Base-by-base conservation (phyloP, 2,329 filamentous ascomycete genomes). In the Chalara sp. region DNA sequence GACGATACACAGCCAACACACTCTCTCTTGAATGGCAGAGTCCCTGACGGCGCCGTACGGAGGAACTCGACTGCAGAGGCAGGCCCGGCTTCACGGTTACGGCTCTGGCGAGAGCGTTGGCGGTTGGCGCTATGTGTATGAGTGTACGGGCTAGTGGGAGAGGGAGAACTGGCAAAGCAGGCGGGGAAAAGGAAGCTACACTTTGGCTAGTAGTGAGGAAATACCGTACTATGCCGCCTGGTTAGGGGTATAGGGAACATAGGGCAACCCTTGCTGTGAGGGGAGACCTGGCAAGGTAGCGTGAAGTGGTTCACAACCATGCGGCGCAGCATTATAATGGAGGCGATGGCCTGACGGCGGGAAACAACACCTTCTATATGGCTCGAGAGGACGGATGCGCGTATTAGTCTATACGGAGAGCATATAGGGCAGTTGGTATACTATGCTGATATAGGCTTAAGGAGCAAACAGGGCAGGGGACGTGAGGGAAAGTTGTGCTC, bases 251-350 rank as follows among this genome's bases (percentile, higher is more conserved):
- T 43, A 43, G 10, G 41, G 8, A 21, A 43, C 8, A 43, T 21
- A 21, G 7, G 41, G 41, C 28, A 8, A 21, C 8, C 41, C 41
- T 21, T 43, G 41, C 28, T 6, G 41, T 7, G 41, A 43, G 41
- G 41, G 28, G 41, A 43, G 41, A 21, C 28, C 41, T 7, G 41
- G 52, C 49, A 43, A 21, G 41, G 41, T 43, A 43, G 41, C 52
- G 52, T 48, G 52, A 54, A 52, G 35, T 37, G 48, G 53, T 45
- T 48, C 47, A 50, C 37, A 48, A 45, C 50, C 41, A 32, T 46
- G 46, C 40, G 50, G 53, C 53, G 44, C 29, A 44, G 50, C 44
- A 48, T 55, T n/a, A 55, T 52, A 53, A 56, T 56, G 49, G 52
- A 30, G 42, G 51, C 54, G 52, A 54, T 35, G 21, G 54, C 31